Evolutionary conservation across 345 rosid genomes (phyloP).

Genomic region (Salix arbutifolia): DNA sequence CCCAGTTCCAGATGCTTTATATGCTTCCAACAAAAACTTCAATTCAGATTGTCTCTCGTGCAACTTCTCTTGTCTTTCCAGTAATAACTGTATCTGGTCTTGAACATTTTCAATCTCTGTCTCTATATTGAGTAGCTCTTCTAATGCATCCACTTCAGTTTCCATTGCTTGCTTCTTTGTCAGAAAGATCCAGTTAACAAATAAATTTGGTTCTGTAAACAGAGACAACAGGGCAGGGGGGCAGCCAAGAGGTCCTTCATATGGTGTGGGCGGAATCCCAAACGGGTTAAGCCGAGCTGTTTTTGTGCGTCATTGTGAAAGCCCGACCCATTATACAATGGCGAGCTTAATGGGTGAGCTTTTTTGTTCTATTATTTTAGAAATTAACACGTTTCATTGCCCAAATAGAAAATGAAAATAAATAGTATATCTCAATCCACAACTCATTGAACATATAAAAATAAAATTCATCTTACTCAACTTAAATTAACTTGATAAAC

Average conservation of each 20-base stretch:
- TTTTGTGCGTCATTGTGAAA: neutral
- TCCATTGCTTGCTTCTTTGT: constrained; percentile 35
- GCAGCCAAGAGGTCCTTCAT: neutral
- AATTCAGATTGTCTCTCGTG: constrained; percentile 65
- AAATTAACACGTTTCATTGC: too few relatives aligned
- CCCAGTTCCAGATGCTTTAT: constrained; percentile 27
- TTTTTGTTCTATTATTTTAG: too few relatives aligned
- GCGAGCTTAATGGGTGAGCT: neutral
- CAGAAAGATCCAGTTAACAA: neutral
- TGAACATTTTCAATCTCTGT: constrained; percentile 57
- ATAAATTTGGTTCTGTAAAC: neutral
- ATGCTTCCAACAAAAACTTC: constrained; percentile 51
- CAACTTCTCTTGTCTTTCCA: constrained; percentile 73
- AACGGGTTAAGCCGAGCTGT: neutral
- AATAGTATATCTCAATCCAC: too few relatives aligned
- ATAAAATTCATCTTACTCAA: too few relatives aligned
- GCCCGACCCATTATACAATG: neutral
- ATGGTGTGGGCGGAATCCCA: neutral
- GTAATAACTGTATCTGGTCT: constrained; percentile 66
- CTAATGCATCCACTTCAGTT: constrained; percentile 36
- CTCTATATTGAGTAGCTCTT: constrained; percentile 60
- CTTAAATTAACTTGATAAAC: too few relatives aligned
- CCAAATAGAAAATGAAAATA: too few relatives aligned
- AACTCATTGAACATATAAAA: too few relatives aligned
- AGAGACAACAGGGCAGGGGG: neutral